phyloP scores from a whole-genome alignment of 176 grass and related monocot genomes.

The Oryza brachyantha region DNA sequence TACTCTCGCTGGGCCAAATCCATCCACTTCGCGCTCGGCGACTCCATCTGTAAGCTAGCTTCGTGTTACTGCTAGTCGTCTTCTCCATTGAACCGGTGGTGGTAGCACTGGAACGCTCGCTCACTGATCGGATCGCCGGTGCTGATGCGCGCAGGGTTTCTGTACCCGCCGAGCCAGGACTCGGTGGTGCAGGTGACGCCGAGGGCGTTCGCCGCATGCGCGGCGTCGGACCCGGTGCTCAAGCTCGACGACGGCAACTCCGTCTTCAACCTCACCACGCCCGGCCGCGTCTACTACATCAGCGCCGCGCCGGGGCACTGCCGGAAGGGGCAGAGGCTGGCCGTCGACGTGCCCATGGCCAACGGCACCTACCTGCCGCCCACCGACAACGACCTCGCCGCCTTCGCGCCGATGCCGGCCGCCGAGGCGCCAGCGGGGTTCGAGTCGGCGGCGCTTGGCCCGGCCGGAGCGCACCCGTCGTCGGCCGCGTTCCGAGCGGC shows the following conservation, averaged over 20 bases:
- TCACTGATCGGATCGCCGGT: not conserved
- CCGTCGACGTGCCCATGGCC: slow-evolving; percentile 59
- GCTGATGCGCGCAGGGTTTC: slow-evolving; percentile 47
- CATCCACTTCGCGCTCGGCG: slow-evolving; percentile 58
- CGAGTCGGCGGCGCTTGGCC: slow-evolving; percentile 23
- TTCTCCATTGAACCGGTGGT: not conserved
- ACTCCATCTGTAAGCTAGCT: slow-evolving; percentile 61
- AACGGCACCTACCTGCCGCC: slow-evolving; percentile 63
- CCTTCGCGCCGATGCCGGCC: slow-evolving; percentile 21
- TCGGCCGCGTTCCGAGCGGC: not conserved
- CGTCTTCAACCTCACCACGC: slow-evolving; percentile 71
- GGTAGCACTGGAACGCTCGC: not conserved
- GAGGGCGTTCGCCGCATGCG: slow-evolving; percentile 59
- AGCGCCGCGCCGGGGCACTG: slow-evolving; percentile 58
- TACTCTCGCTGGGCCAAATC: slow-evolving; percentile 55
- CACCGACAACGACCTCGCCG: slow-evolving; percentile 12
- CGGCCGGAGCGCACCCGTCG: slow-evolving; percentile 6
- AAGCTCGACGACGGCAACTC: slow-evolving; percentile 78
- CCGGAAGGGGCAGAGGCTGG: slow-evolving; percentile 73
- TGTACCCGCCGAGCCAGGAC: slow-evolving; percentile 72
- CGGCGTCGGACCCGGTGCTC: slow-evolving; percentile 40
- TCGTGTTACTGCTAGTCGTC: not conserved
- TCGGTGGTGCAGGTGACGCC: slow-evolving; percentile 56
- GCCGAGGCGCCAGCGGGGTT: not conserved
- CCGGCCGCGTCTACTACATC: slow-evolving; percentile 60